A percentile compares a stretch with the other conserved stretches of the same genome.
These are phyloP conservation scores for Trichoderma koningii DNA, from an alignment of 2,329 filamentous ascomycete species.

Conservation along the genomic window DNA sequence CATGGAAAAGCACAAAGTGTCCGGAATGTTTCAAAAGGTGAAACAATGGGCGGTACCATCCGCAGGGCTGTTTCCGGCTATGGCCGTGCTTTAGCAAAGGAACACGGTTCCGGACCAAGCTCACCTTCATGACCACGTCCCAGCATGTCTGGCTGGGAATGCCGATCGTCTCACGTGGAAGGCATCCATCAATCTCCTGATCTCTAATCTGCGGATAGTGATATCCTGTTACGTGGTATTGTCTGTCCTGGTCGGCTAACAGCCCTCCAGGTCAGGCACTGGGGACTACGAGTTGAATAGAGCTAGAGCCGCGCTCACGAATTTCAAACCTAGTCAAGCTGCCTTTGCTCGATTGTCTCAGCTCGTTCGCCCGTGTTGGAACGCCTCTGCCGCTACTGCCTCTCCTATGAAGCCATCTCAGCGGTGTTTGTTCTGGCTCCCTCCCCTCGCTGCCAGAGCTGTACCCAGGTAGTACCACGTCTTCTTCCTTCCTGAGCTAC, in stretches of 20 bases:
- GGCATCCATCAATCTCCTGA: constrained; percentile 12
- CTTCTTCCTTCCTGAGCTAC: neutral
- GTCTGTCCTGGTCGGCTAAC: neutral
- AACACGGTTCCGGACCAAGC: neutral
- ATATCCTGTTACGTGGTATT: neutral
- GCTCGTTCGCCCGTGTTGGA: neutral
- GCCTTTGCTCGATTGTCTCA: neutral
- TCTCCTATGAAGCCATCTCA: neutral
- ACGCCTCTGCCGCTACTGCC: neutral
- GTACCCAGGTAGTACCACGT: neutral
- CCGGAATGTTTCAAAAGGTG: neutral
- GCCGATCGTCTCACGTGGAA: constrained; percentile 17
- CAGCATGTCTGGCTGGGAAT: neutral
- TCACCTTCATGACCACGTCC: no score
- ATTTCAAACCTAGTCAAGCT: neutral
- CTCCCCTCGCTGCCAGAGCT: neutral
- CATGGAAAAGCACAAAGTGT: neutral
- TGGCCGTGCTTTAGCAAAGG: neutral
- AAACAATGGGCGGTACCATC: neutral
- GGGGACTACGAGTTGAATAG: constrained; percentile 5
- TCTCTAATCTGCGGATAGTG: constrained; percentile 7
- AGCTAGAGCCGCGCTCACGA: neutral
- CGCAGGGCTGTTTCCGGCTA: neutral
- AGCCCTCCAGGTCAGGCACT: neutral
- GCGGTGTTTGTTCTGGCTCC: neutral